Evolutionary conservation across 2,329 filamentous ascomycete genomes (phyloP).

Genomic region (Cercospora zeina): DNA sequence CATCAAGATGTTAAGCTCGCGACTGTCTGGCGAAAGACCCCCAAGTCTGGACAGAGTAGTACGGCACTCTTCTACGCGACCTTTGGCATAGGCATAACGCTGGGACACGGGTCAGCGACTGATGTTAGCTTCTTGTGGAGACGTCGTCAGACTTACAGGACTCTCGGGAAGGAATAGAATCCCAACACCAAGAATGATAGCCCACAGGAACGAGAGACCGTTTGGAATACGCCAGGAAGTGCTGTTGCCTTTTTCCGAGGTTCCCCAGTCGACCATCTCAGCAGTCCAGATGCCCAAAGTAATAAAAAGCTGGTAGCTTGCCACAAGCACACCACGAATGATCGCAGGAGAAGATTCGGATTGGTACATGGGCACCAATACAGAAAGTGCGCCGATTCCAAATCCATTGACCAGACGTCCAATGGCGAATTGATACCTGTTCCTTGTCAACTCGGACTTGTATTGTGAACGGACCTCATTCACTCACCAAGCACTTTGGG

Average conservation of each 20-base stretch:
- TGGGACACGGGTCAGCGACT: background rate
- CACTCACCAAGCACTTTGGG: constrained; percentile 41
- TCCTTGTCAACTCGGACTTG: background rate
- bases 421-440: constrained; percentile 48
- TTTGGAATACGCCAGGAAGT: constrained; percentile 39
- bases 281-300: constrained; percentile 46
- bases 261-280: constrained; percentile 39
- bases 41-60: constrained; percentile 36
- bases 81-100: constrained; percentile 37
- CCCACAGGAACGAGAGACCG: constrained; percentile 39
- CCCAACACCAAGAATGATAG: constrained; percentile 38
- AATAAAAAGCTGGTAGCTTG: constrained; percentile 50
- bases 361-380: constrained; percentile 68
- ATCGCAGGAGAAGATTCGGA: constrained; percentile 63
- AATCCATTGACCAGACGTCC: constrained; percentile 48
- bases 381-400: constrained; percentile 49
- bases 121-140: background rate
- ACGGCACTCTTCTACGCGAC: constrained; percentile 38
- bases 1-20: constrained; percentile 35
- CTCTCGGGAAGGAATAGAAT: constrained; percentile 40
- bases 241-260: constrained; percentile 27
- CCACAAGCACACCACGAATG: constrained; percentile 65
- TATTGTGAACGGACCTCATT: background rate
- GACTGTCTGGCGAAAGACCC: constrained; percentile 33
- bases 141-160: constrained; percentile 18